Conservation (phyloP, 345 rosid species). For the Acer campestre region DNA sequence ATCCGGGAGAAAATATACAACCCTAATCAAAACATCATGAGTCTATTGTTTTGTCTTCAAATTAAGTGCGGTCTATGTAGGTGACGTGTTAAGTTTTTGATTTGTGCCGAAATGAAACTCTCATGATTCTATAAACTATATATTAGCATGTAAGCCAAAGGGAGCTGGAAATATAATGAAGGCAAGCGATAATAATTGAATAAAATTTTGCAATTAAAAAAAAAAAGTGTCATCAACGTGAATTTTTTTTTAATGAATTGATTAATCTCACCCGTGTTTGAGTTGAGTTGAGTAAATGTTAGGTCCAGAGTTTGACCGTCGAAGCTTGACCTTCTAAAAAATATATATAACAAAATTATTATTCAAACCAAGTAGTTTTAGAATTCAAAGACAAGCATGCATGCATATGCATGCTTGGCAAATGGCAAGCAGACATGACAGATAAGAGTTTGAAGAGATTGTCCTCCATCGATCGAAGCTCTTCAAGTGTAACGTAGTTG, state of each 20-base stretch:
- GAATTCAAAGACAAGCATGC: background rate
- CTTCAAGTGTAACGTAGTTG: background rate
- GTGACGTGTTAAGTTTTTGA: too few species aligned
- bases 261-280: background rate
- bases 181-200: background rate
- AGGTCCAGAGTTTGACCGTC: background rate
- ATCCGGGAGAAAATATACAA: too few species aligned
- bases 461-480: background rate
- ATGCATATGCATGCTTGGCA: background rate
- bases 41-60: too few species aligned
- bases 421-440: constrained; percentile 13
- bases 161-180: background rate
- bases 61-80: too few species aligned
- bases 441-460: constrained; percentile 9
- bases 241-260: too few species aligned
- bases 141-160: background rate
- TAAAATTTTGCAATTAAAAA: background rate
- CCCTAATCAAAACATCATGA: too few species aligned
- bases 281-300: background rate
- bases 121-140: background rate
- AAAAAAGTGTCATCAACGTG: too few species aligned
- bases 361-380: background rate
- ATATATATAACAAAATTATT: background rate
- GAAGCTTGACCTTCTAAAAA: background rate
- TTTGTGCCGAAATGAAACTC: background rate